Conservation (phyloP, 352 stramenopile species). For the Phytophthora uliginosa region DNA sequence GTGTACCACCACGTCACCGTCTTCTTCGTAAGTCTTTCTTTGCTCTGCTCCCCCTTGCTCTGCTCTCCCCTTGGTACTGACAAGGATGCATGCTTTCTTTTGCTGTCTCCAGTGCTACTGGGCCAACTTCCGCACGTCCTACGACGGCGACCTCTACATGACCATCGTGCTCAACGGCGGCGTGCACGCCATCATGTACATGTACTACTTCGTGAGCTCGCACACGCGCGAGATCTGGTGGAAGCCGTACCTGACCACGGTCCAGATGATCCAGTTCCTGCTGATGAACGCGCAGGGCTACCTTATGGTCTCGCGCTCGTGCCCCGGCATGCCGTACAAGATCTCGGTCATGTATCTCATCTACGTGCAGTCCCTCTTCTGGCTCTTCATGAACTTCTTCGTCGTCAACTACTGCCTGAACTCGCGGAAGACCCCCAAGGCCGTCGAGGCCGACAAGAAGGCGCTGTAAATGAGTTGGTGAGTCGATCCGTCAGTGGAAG, state of each 20-base stretch:
- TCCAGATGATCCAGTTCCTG: slow-evolving; percentile 88
- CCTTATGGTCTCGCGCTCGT: slow-evolving; percentile 51
- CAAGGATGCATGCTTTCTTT: slow-evolving; percentile 16
- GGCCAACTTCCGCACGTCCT: slow-evolving; percentile 94
- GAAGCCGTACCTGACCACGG: slow-evolving; percentile 96
- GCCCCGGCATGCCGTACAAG: slow-evolving; percentile 51
- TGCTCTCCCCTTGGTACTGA: slow-evolving; percentile 14
- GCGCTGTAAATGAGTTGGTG: slow-evolving; percentile 40
- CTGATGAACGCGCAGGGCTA: slow-evolving; percentile 52
- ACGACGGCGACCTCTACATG: slow-evolving; percentile 97
- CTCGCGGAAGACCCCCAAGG: slow-evolving; percentile 42
- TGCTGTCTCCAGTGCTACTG: slow-evolving; percentile 82
- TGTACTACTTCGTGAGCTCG: slow-evolving; percentile 98
- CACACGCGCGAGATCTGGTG: slow-evolving; percentile 98
- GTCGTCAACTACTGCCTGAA: slow-evolving; percentile 90
- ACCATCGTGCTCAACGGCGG: slow-evolving; percentile 97
- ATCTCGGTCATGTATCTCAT: slow-evolving; percentile 53
- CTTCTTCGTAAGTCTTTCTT: slow-evolving; percentile 87
- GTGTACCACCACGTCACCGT: slow-evolving; percentile 98
- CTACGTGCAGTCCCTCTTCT: slow-evolving; percentile 89
- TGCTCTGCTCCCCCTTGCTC: slow-evolving; percentile 4
- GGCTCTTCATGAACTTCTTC: slow-evolving; percentile 98
- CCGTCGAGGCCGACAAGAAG: slow-evolving; percentile 40
- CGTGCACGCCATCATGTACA: slow-evolving; percentile 99
- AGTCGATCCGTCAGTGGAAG: slow-evolving; percentile 36